Base-by-base conservation (phyloP, 2,329 filamentous ascomycete genomes). In the Aspergillus brunneoviolaceus region DNA sequence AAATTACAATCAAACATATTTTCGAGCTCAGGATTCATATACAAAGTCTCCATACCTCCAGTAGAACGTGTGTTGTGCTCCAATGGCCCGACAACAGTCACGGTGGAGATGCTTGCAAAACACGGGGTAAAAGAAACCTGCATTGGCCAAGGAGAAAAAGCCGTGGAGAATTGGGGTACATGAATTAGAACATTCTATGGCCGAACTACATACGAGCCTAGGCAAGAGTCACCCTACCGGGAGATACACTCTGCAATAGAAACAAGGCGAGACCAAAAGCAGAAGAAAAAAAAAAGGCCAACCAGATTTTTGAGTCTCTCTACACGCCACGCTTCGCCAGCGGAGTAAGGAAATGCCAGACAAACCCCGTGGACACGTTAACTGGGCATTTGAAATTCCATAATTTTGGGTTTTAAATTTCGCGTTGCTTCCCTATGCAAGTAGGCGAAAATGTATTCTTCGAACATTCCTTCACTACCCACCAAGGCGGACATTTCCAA, bases 341-440 rank as follows among this genome's bases (percentile, higher is more conserved):
- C 60, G 61, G 55, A 68, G 68, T 23, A 54, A 55, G 59, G 69
- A 21, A 69, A 63, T 68, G 64, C 65, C 68, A 67, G 39, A 45
- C 39, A 45, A 45, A 19, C 39, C 69, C 66, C 63, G 61, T 67
- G 61, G 54, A 66, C 66, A 65, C 62, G 63, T 67, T 63, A 63
- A 51, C 64, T 57, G 51, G 63, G 60, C 54, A 60, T 64, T 68
- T 64, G 63, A 64, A 67, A 67, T 66, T 68, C 64, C 65, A 69
- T 68, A 59, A 72, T 72, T 71, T 72, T 73, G 73, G 39, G 61
- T 56, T 58, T 66, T 67, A 62, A 63, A 63, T 73, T 75, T 69
- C 71, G 72, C 73, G 69, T 70, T 74, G 72, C 71, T 73, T 74
- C 70, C 71, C 68, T 72, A 74, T 75, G 73, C 73, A 75, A 74